Conservation (phyloP, 73 alveolate genomes). For the Tetrahymena thermophila region DNA sequence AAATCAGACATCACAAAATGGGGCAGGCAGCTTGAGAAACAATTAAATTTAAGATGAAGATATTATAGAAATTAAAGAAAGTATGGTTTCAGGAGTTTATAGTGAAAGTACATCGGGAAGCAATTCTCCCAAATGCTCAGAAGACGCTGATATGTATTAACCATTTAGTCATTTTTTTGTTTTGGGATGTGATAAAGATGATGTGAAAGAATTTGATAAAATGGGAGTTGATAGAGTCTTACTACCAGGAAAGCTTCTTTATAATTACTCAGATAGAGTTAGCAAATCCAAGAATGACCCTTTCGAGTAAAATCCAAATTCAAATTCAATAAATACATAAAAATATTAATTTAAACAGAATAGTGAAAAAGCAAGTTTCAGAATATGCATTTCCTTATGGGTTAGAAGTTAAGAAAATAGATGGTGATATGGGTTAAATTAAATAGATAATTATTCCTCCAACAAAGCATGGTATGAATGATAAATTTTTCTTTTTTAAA, state of each 20-base stretch:
- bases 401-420: neutral
- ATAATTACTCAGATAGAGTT: neutral
- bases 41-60: neutral
- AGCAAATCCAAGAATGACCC: neutral
- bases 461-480: neutral
- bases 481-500: neutral
- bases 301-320: neutral
- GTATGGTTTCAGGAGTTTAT: neutral
- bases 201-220: neutral
- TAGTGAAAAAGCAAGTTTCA: neutral
- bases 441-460: neutral
- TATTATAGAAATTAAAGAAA: neutral
- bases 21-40: neutral
- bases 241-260: neutral
- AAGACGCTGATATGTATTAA: neutral
- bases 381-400: neutral
- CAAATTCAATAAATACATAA: neutral
- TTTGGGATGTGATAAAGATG: neutral
- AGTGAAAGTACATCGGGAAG: neutral
- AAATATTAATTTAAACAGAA: neutral
- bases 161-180: neutral
- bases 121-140: neutral
- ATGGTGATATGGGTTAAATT: neutral
- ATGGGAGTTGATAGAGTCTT: neutral
- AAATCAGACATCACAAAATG: neutral